Evolutionary conservation across 1,284 basidiomycete genomes (phyloP).

Genomic region (Moesziomyces sp.): DNA sequence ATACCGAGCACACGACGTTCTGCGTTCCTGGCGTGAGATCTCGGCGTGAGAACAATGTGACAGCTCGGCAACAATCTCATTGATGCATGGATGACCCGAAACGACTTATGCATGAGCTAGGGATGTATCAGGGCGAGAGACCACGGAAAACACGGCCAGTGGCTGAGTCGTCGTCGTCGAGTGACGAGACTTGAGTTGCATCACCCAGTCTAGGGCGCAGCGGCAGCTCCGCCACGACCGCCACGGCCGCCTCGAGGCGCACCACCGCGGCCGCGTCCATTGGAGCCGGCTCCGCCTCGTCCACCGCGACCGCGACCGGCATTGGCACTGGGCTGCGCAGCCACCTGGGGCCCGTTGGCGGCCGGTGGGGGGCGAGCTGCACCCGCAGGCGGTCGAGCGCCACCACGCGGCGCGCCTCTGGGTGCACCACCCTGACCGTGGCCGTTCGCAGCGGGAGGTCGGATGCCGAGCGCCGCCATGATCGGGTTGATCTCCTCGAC

Average conservation of each 20-base stretch:
- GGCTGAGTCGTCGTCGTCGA: not conserved
- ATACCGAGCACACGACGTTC: too few species aligned
- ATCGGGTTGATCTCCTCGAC: conserved; percentile 45
- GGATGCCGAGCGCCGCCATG: conserved; percentile 49
- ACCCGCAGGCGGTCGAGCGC: conserved; percentile 12
- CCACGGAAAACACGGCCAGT: too few species aligned
- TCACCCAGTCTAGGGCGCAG: conserved; percentile 9
- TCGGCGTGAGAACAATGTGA: not conserved
- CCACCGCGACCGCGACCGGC: conserved; percentile 29
- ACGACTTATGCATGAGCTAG: too few species aligned
- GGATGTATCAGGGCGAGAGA: too few species aligned
- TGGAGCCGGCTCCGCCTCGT: conserved; percentile 12
- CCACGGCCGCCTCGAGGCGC: conserved; percentile 2
- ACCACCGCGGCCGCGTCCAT: not conserved
- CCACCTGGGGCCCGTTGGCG: conserved; percentile 11
- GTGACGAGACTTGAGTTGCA: not conserved
- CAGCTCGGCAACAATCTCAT: too few species aligned
- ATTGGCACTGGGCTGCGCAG: conserved; percentile 11
- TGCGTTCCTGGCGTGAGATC: too few species aligned
- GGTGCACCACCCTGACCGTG: conserved; percentile 13
- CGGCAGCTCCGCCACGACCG: conserved; percentile 26
- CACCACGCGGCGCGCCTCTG: conserved; percentile 24
- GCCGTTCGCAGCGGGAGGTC: conserved; percentile 22
- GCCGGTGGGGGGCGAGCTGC: conserved; percentile 6
- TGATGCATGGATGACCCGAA: too few species aligned